A percentile compares a stretch with the other conserved stretches of the same genome.
Evolutionary conservation across 1,284 basidiomycete species (phyloP).

Genomic region (Puccinia hordei): DNA sequence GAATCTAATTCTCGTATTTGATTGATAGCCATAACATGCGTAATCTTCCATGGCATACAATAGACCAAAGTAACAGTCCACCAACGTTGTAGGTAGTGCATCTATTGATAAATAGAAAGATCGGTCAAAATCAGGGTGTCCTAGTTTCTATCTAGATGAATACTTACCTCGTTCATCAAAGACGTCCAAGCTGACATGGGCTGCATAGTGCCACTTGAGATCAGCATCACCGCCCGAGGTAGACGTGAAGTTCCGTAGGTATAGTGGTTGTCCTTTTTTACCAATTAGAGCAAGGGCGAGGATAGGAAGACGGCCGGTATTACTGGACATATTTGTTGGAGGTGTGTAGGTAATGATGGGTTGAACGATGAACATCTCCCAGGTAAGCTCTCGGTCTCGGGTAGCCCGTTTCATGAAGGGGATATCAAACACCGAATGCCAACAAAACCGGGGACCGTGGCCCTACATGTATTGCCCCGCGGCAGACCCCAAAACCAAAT

Average conservation of each 20-base stretch:
- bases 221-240: conserved; percentile 37
- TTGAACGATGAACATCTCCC: too few relatives aligned
- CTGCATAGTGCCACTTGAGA: conserved; percentile 49
- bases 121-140: neutral
- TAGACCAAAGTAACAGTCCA: conserved; percentile 49
- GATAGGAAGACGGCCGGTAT: conserved; percentile 34
- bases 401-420: neutral
- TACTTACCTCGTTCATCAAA: conserved; percentile 50
- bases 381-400: too few relatives aligned
- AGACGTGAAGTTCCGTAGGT: conserved; percentile 31
- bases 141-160: neutral
- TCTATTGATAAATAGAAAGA: neutral
- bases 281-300: conserved; percentile 39
- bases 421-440: neutral
- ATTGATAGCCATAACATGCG: conserved; percentile 49
- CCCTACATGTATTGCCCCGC: too few relatives aligned
- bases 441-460: neutral
- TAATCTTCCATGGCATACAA: conserved; percentile 47
- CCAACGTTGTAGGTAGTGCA: conserved; percentile 33
- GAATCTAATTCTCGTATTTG: conserved; percentile 45
- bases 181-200: conserved; percentile 46
- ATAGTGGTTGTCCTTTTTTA: conserved; percentile 39
- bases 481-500: too few relatives aligned
- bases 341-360: neutral
- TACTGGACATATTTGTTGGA: neutral